A percentile compares a stretch with the other conserved stretches of the same genome.
Evolutionary conservation across 176 grass and related monocot genomes (phyloP).

Genomic region (Oryza glumipatula): DNA sequence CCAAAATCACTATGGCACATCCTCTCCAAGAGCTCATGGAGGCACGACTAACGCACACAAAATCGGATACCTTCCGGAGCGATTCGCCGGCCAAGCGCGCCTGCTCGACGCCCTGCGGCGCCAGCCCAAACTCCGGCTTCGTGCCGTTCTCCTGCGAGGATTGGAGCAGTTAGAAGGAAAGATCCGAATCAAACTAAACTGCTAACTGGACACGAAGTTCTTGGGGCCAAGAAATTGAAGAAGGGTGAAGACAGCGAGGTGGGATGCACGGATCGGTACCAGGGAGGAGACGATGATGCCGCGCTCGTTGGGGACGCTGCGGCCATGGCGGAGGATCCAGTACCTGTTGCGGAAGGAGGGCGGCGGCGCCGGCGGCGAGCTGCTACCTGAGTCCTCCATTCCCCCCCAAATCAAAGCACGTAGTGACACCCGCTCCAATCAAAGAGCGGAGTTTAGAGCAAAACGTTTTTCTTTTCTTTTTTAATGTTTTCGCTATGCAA

Average conservation of each 20-base stretch:
- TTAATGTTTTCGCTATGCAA: no score
- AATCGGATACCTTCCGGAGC: constrained; percentile 54
- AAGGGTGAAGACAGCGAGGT: not conserved
- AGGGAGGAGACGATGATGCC: constrained; percentile 84
- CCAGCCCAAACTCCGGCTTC: constrained; percentile 68
- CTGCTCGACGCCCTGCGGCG: constrained; percentile 68
- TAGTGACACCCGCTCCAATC: no score
- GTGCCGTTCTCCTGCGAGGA: constrained; percentile 69
- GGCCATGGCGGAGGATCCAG: constrained; percentile 85
- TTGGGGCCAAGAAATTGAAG: not conserved
- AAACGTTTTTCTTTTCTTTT: no score
- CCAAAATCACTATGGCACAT: not conserved
- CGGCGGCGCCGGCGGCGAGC: constrained; percentile 9
- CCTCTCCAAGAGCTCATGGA: not conserved
- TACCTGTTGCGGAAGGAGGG: constrained; percentile 59
- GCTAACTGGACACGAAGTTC: not conserved
- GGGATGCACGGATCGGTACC: constrained; percentile 35
- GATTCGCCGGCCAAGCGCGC: constrained; percentile 68
- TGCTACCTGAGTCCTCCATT: constrained; percentile 31
- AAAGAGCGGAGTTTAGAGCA: no score
- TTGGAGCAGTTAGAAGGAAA: not conserved
- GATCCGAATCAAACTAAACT: not conserved
- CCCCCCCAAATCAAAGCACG: no score
- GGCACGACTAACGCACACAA: not conserved
- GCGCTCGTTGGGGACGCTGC: constrained; percentile 83